phyloP scores from a whole-genome alignment of 2,329 filamentous ascomycete genomes.

The Colletotrichum aenigma region DNA sequence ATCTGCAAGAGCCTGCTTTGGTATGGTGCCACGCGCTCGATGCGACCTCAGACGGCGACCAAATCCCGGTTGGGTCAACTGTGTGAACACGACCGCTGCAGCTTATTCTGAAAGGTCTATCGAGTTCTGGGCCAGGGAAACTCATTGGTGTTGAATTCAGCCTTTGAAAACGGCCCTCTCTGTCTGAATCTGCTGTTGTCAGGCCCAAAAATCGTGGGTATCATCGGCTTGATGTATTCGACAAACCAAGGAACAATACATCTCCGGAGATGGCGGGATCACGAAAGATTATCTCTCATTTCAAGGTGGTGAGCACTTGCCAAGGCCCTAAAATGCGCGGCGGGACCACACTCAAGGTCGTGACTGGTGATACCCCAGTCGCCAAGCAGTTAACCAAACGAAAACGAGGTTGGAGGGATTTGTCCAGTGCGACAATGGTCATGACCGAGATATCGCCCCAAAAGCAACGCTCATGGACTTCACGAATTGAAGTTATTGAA shows the following conservation, averaged over 20 bases:
- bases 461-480: no score
- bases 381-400: not conserved
- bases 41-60: not conserved
- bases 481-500: no score
- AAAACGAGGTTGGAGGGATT: not conserved
- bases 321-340: not conserved
- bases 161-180: rapidly evolving
- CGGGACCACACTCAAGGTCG: not conserved
- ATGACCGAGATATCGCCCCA: not conserved
- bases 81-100: not conserved
- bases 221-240: not conserved
- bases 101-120: not conserved
- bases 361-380: not conserved
- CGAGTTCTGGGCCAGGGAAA: not conserved
- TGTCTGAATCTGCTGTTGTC: rapidly evolving
- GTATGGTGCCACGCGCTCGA: not conserved
- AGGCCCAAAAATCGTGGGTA: not conserved
- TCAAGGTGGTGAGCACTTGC: not conserved
- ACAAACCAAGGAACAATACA: not conserved
- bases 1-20: not conserved
- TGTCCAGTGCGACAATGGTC: not conserved
- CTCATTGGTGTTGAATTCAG: not conserved
- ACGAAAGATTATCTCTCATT: not conserved
- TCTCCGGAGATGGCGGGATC: not conserved
- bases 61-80: not conserved